A percentile compares a stretch with the other conserved stretches of the same genome.
These are phyloP conservation scores for Coniochaeta ligniaria DNA, from an alignment of 2,329 filamentous ascomycete genomes.

Conservation along the genomic window DNA sequence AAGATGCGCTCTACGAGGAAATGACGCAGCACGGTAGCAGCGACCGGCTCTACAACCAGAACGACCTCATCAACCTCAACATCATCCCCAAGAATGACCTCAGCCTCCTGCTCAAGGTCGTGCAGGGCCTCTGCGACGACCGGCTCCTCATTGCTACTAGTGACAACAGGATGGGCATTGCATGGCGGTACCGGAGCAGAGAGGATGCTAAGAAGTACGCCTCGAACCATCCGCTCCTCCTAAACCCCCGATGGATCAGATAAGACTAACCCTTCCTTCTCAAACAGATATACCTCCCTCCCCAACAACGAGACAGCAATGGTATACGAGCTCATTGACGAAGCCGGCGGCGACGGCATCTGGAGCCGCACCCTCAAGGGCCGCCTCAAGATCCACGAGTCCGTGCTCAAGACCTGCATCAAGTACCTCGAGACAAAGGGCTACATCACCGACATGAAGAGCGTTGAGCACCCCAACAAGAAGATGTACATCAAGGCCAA, in stretches of 20 bases:
- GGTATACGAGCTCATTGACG: conserved; percentile 85
- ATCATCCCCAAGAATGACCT: conserved; percentile 52
- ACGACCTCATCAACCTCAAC: conserved; percentile 48
- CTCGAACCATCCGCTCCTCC: neutral
- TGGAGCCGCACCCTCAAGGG: conserved; percentile 84
- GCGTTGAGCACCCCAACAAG: conserved; percentile 80
- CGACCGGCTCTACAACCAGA: conserved; percentile 47
- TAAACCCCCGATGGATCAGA: neutral
- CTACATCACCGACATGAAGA: conserved; percentile 84
- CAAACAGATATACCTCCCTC: conserved; percentile 48
- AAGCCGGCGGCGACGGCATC: conserved; percentile 75
- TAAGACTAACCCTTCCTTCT: neutral
- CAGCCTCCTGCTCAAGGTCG: conserved; percentile 44
- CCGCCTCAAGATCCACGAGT: conserved; percentile 76
- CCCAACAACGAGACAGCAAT: conserved; percentile 69
- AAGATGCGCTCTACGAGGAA: conserved; percentile 49
- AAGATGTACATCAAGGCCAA: conserved; percentile 94
- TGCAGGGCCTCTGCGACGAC: conserved; percentile 52
- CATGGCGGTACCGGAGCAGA: conserved; percentile 51
- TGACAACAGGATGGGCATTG: conserved; percentile 33
- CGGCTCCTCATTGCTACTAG: conserved; percentile 48
- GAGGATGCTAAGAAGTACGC: conserved; percentile 56
- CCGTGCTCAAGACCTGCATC: conserved; percentile 70
- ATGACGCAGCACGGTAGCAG: conserved; percentile 42
- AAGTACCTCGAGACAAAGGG: conserved; percentile 77